phyloP scores from a whole-genome alignment of 1,284 basidiomycete genomes.

The Tremellales sp. region DNA sequence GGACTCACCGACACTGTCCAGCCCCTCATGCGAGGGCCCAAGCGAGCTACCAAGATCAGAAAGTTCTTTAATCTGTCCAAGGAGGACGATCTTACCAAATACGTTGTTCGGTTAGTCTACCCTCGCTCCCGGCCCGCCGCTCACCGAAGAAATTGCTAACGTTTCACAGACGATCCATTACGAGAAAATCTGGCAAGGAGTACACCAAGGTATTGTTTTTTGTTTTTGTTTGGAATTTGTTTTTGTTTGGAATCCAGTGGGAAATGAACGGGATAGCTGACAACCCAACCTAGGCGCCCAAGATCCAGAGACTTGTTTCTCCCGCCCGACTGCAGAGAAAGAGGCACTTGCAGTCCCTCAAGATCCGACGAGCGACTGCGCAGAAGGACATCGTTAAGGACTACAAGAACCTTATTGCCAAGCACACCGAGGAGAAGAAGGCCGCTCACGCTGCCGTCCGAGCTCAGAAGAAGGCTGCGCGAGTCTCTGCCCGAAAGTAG shows the following conservation, averaged over 20 bases:
- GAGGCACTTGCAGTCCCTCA: conserved; percentile 85
- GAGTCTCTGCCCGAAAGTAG: no score
- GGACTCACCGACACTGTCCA: conserved; percentile 90
- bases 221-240: no score
- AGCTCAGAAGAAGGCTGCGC: conserved; percentile 45
- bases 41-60: conserved; percentile 90
- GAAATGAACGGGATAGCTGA: no score
- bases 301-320: conserved; percentile 75
- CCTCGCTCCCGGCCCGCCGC: neutral
- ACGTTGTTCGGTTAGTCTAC: conserved; percentile 61
- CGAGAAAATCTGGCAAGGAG: conserved; percentile 94
- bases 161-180: conserved; percentile 70
- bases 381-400: conserved; percentile 95
- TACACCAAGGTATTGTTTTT: no score
- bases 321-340: conserved; percentile 93
- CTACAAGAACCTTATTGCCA: conserved; percentile 82
- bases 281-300: no score
- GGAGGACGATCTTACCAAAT: conserved; percentile 97
- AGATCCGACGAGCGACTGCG: conserved; percentile 79
- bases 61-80: conserved; percentile 97
- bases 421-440: conserved; percentile 92
- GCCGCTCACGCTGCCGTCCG: conserved; percentile 57
- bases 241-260: no score
- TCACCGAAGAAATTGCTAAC: neutral
- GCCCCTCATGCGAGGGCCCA: conserved; percentile 82